A percentile compares a stretch with the other conserved stretches of the same genome.
Evolutionary conservation across 106 monocot species (phyloP).

Genomic region (Ottelia alismoides): DNA sequence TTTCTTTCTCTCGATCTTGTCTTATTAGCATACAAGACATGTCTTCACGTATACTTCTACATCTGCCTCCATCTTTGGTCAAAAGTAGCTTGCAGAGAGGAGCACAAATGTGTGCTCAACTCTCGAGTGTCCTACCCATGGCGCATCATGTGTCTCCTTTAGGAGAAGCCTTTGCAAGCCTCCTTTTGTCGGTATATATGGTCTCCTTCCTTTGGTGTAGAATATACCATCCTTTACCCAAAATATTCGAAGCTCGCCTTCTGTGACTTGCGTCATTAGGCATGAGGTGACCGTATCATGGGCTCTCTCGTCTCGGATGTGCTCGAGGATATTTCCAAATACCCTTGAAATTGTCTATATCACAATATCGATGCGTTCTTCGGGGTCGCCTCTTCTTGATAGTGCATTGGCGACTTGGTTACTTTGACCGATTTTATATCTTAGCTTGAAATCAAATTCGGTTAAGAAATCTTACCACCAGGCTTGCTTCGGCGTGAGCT

Average conservation of each 20-base stretch:
- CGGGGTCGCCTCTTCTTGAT: no score
- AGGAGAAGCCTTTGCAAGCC: not conserved
- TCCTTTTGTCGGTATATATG: not conserved
- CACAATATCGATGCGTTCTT: no score
- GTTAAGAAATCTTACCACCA: not conserved
- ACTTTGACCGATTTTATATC: no score
- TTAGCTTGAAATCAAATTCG: no score
- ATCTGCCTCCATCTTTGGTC: not conserved
- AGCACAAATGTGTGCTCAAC: not conserved
- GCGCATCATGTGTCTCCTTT: not conserved
- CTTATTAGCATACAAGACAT: not conserved
- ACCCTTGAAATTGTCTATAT: no score
- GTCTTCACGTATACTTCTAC: not conserved
- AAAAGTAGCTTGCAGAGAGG: not conserved
- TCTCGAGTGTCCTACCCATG: not conserved
- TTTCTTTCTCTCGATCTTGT: not conserved
- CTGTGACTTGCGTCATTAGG: no score
- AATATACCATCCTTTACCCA: not conserved
- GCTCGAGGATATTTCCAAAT: no score
- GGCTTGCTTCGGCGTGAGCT: not conserved
- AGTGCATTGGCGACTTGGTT: no score
- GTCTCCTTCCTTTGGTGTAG: not conserved
- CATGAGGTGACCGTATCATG: no score
- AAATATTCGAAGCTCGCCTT: no score
- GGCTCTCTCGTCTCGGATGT: no score